Evolutionary conservation across 345 rosid genomes (phyloP), one percentile per base, ranked within the genome.

Genomic region (Pistacia vera): DNA sequence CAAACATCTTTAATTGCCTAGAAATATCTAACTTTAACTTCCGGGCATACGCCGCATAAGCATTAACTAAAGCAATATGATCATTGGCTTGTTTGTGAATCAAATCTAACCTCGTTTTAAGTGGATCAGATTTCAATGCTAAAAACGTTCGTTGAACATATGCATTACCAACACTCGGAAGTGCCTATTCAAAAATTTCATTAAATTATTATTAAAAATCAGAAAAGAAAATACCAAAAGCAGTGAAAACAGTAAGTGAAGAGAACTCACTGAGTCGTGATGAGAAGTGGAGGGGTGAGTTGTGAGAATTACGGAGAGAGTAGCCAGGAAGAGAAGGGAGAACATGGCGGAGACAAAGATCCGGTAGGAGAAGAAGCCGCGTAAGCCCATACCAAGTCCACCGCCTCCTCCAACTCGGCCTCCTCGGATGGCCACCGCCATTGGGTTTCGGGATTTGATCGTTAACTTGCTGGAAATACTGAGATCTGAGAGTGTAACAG

Each of bases 31-130:
- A 88, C 91, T 94, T 94, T 2, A 94, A 89, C 89, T 90, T 92
- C 78, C 98, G 86, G n/a, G 98, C 98, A 83, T 91, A 94, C 46
- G 97, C 88, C 0, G 98, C 97, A 63, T 94, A 94, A 0, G 98
- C 94, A 75, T 89, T 92, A 56, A 91, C 93, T 5, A 94, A 83
- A 33, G 93, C 80, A 17, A 92, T 81, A 77, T 94, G 97, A 74
- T 94, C 97, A 66, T 82, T 92, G 11, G 97, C 97, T 85, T 94
- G 98, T 83, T 89, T 94, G 70, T 92, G 82, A 68, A 92, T 91
- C 89, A 94, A 87, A 89, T 89, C 98, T 72, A 94, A 75, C 58
- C 98, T 82, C 6, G 98, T 92, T 78, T 84, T 90, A 70, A 88
- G 77, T 7, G 98, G 98, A 86, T 94, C 94, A 28, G 97, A 92